phyloP scores from a whole-genome alignment of 208 protist species.

The Trypanosoma grayi region DNA sequence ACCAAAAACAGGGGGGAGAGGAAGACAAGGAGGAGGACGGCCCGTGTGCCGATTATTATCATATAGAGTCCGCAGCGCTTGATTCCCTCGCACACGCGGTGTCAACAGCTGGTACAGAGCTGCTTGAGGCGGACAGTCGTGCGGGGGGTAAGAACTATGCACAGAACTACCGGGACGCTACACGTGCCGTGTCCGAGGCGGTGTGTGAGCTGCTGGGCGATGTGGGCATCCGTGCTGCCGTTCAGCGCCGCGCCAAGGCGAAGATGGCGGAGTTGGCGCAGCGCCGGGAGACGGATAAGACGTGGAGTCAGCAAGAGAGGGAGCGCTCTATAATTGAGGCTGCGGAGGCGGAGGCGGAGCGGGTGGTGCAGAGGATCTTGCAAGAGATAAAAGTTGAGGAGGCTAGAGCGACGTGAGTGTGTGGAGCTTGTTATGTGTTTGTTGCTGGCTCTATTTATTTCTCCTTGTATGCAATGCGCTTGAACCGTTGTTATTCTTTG shows the following conservation, averaged over 20 bases:
- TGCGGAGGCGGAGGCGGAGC: constrained; percentile 73
- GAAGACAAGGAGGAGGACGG: neutral
- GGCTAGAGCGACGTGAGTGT: constrained; percentile 6
- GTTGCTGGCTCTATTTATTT: neutral
- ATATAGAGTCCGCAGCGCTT: constrained; percentile 31
- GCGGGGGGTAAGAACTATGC: neutral
- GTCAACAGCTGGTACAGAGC: constrained; percentile 44
- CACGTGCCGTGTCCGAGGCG: constrained; percentile 42
- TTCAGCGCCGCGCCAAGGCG: constrained; percentile 58
- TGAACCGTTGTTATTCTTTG: neutral
- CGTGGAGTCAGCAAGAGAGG: constrained; percentile 30
- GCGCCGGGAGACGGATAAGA: constrained; percentile 14
- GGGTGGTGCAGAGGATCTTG: constrained; percentile 67
- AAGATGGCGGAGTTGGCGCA: constrained; percentile 36
- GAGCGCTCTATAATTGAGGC: constrained; percentile 61
- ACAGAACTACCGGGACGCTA: constrained; percentile 45
- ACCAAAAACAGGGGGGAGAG: neutral
- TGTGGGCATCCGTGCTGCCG: constrained; percentile 46
- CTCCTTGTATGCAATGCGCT: neutral
- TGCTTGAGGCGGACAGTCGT: constrained; percentile 27
- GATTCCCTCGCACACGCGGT: constrained; percentile 50
- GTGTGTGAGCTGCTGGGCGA: constrained; percentile 68
- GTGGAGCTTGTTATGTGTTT: neutral
- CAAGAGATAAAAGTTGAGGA: constrained; percentile 66
- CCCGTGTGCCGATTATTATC: constrained; percentile 27